Percentiles rank a stretch among this genome's conserved stretches.
phyloP scores from a whole-genome alignment of 345 rosid species.

The Bretschneidera sinensis region DNA sequence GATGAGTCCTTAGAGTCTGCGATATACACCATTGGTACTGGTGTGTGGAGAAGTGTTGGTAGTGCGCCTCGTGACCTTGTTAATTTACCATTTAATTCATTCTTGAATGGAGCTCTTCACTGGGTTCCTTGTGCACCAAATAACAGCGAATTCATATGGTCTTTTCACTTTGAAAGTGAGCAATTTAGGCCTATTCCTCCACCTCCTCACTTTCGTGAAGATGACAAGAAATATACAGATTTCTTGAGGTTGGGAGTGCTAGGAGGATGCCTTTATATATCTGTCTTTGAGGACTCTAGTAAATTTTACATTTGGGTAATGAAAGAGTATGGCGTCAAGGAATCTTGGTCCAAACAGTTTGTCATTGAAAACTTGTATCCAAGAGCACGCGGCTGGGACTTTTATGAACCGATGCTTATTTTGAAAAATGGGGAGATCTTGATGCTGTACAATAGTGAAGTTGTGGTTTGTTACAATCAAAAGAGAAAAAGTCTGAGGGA shows the following conservation, averaged over 20 bases:
- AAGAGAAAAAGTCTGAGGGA: background rate
- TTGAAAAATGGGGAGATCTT: background rate
- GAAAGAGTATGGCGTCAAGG: background rate
- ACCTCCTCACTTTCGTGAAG: background rate
- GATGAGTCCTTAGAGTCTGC: background rate
- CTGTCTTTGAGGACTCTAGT: background rate
- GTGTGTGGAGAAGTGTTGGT: background rate
- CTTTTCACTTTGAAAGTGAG: background rate
- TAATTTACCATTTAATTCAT: background rate
- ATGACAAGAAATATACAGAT: background rate
- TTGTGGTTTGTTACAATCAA: background rate
- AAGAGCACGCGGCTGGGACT: background rate
- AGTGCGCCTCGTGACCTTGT: background rate
- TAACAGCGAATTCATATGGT: background rate
- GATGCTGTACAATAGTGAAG: background rate
- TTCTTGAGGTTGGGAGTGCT: background rate
- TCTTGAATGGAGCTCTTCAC: background rate
- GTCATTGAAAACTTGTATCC: background rate
- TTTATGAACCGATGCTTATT: background rate
- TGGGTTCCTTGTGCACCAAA: background rate
- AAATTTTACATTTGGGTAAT: background rate
- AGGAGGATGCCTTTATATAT: background rate
- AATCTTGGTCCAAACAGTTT: background rate
- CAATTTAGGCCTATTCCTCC: background rate
- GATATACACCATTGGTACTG: background rate